A percentile compares a stretch with the other conserved stretches of the same genome.
These are phyloP conservation scores for Aristolochia contorta DNA, from an alignment of 164 flowering plant species.

Conservation along the genomic window DNA sequence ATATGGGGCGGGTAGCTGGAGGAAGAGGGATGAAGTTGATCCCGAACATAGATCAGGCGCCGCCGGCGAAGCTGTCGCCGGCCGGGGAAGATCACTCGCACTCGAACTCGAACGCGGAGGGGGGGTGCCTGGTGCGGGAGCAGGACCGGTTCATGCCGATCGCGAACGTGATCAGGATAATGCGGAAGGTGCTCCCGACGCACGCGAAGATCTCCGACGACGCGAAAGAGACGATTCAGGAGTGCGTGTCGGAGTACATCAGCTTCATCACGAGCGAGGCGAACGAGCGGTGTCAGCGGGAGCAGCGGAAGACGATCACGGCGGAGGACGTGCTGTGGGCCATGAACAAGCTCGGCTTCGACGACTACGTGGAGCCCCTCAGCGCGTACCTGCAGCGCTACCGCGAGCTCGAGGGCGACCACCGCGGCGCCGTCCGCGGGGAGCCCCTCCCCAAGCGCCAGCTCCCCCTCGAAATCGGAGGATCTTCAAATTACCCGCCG, in stretches of 20 bases:
- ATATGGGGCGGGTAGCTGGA: too few species aligned
- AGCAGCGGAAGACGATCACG: constrained; percentile 83
- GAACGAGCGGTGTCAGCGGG: constrained; percentile 71
- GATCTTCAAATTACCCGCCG: too few species aligned
- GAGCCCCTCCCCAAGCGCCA: constrained; percentile 30
- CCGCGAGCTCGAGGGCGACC: constrained; percentile 31
- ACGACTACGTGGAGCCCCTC: constrained; percentile 68
- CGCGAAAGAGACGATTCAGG: constrained; percentile 76
- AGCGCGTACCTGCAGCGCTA: constrained; percentile 33
- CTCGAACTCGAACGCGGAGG: constrained; percentile 14
- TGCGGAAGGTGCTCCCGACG: constrained; percentile 64
- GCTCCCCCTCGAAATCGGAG: constrained; percentile 6
- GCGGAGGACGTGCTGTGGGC: constrained; percentile 84
- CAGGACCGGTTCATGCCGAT: constrained; percentile 87
- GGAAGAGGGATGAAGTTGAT: too few species aligned
- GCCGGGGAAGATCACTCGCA: constrained; percentile 2
- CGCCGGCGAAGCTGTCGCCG: background rate
- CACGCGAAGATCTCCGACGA: constrained; percentile 84
- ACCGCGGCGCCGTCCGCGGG: constrained; percentile 38
- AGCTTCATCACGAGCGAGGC: constrained; percentile 84
- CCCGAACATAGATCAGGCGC: too few species aligned
- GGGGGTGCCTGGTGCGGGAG: constrained; percentile 38
- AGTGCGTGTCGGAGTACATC: constrained; percentile 80
- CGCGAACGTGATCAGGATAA: constrained; percentile 72
- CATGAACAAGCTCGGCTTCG: constrained; percentile 77